Conservation (phyloP, 2,329 filamentous ascomycete genomes). For the Biscogniauxia marginata region DNA sequence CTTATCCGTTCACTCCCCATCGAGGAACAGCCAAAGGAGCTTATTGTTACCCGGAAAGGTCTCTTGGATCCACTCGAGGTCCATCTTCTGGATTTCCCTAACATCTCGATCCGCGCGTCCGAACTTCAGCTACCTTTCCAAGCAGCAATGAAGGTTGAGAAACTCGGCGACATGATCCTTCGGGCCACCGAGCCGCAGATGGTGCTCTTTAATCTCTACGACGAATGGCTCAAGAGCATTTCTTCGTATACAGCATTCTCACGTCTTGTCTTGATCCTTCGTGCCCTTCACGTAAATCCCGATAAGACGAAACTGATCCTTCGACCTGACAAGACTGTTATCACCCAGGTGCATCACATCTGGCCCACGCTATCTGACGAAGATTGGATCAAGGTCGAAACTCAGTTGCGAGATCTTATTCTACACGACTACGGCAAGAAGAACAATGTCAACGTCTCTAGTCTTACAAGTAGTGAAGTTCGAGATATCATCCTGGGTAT, state of each 20-base stretch:
- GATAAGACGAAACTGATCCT: constrained; percentile 97
- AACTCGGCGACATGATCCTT: constrained; percentile 97
- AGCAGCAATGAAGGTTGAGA: constrained; percentile 99
- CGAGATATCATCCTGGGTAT: constrained; percentile 98
- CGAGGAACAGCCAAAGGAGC: constrained; percentile 97
- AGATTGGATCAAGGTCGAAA: constrained; percentile 99
- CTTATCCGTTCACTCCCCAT: constrained; percentile 93
- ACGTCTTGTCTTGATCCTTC: constrained; percentile 85
- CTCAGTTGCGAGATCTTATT: constrained; percentile 90
- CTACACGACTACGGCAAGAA: constrained; percentile 99
- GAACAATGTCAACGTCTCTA: constrained; percentile 99
- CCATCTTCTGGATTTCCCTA: constrained; percentile 95
- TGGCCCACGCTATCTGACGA: constrained; percentile 94
- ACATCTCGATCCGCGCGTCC: constrained; percentile 96
- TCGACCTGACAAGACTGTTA: constrained; percentile 94
- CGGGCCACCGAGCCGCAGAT: constrained; percentile 98
- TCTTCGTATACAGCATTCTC: constrained; percentile 99
- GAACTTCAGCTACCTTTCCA: constrained; percentile 98
- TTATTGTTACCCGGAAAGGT: constrained; percentile 97
- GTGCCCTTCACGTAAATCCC: constrained; percentile 93
- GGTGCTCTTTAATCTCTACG: constrained; percentile 98
- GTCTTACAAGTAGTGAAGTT: constrained; percentile 93
- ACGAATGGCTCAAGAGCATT: constrained; percentile 98
- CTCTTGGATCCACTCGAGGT: constrained; percentile 95
- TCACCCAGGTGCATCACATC: constrained; percentile 98